Conservation (phyloP, 495 filamentous ascomycete species). For the Podospora fimiseda region DNA sequence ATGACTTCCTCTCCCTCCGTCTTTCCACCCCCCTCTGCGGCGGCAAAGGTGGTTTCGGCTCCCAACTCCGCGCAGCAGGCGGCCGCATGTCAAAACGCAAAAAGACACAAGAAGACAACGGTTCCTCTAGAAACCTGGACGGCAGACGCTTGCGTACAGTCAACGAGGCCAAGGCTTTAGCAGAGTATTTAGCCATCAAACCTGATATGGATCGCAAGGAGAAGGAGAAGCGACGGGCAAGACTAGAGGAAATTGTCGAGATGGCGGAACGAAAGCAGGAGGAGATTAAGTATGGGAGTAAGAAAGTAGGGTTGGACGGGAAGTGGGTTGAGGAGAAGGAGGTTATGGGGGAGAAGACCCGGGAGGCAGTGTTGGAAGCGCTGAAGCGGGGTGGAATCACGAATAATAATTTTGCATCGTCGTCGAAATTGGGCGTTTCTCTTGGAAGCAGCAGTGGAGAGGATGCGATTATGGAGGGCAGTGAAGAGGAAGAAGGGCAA, state of each 20-base stretch:
- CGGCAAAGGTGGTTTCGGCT: conserved; percentile 96
- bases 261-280: conserved; percentile 73
- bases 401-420: conserved; percentile 46
- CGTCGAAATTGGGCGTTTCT: conserved; percentile 34
- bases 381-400: conserved; percentile 61
- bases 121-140: conserved; percentile 87
- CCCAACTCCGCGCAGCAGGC: conserved; percentile 90
- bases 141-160: conserved; percentile 86
- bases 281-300: conserved; percentile 63
- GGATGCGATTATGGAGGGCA: conserved; percentile 31
- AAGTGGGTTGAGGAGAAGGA: conserved; percentile 93
- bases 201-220: conserved; percentile 94
- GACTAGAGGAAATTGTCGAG: conserved; percentile 82
- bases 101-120: conserved; percentile 74
- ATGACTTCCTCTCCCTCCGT: conserved; percentile 72
- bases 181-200: conserved; percentile 91
- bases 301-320: conserved; percentile 64
- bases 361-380: conserved; percentile 73
- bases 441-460: conserved; percentile 22
- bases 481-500: conserved; percentile 30
- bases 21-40: conserved; percentile 69
- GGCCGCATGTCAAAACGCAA: conserved; percentile 97
- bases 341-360: conserved; percentile 71
- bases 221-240: conserved; percentile 69
- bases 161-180: conserved; percentile 87